Conservation (phyloP, 1,284 basidiomycete genomes). For the Cryptococcus sp. region DNA sequence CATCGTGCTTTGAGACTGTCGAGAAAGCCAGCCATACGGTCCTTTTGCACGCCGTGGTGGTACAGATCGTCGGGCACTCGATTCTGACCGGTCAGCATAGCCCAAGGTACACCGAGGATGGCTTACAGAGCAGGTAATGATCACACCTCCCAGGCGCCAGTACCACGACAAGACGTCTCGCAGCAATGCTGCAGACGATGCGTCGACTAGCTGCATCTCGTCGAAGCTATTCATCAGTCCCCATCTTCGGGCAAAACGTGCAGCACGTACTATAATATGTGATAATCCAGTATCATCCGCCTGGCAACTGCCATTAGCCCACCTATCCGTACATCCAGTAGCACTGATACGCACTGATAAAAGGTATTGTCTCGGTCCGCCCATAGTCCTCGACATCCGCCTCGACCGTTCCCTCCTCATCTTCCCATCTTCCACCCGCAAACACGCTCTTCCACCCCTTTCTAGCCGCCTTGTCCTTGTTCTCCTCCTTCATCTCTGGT, state of each 20-base stretch:
- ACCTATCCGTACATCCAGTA: background rate
- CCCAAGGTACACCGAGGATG: background rate
- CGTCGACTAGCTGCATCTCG: slow-evolving; percentile 66
- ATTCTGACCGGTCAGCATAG: slow-evolving; percentile 45
- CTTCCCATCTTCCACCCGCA: slow-evolving; percentile 46
- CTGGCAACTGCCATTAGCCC: slow-evolving; percentile 33
- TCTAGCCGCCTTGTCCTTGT: slow-evolving; percentile 37
- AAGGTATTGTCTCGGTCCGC: slow-evolving; percentile 42
- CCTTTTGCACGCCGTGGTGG: slow-evolving; percentile 61
- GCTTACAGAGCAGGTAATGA: slow-evolving; percentile 51
- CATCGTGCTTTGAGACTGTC: slow-evolving; percentile 59
- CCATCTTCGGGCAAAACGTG: slow-evolving; percentile 1
- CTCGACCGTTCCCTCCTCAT: slow-evolving; percentile 23
- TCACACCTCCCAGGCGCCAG: slow-evolving; percentile 67
- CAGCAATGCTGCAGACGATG: slow-evolving; percentile 60
- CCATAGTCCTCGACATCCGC: slow-evolving; percentile 19
- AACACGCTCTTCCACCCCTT: slow-evolving; percentile 46
- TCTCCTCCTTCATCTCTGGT: slow-evolving; percentile 42
- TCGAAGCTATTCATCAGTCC: slow-evolving; percentile 51
- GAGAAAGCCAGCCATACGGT: slow-evolving; percentile 60
- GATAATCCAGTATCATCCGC: slow-evolving; percentile 46
- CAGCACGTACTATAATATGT: slow-evolving; percentile 48
- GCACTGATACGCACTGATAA: slow-evolving; percentile 36
- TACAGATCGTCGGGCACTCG: slow-evolving; percentile 64
- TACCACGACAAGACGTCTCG: slow-evolving; percentile 68